A percentile compares a stretch with the other conserved stretches of the same genome.
Evolutionary conservation across 257 asterid species (phyloP).

Genomic region (Solanum rostratum): DNA sequence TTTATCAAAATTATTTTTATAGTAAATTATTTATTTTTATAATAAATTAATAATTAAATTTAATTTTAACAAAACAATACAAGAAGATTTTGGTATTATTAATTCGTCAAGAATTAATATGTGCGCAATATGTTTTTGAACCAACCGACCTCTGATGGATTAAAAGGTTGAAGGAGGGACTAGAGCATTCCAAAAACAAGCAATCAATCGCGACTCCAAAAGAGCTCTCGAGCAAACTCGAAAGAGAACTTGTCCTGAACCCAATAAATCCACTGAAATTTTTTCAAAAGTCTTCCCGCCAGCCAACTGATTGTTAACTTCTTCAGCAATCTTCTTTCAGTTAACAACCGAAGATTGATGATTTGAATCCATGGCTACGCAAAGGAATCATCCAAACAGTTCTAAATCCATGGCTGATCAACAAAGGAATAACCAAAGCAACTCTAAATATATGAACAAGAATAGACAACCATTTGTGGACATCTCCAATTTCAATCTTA

Average conservation of each 20-base stretch:
- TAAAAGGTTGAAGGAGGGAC: background rate
- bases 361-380: background rate
- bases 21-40: no score
- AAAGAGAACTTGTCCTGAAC: background rate
- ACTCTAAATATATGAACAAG: background rate
- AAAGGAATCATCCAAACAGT: background rate
- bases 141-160: background rate
- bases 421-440: background rate
- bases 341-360: background rate
- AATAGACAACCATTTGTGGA: conserved; percentile 35
- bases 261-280: background rate
- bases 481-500: conserved; percentile 29
- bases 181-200: background rate
- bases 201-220: background rate
- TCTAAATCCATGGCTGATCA: background rate
- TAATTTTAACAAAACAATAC: no score
- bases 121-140: background rate
- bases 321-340: background rate
- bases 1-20: no score
- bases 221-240: background rate
- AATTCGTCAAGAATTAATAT: background rate
- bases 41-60: no score
- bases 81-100: no score
- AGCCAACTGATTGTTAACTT: background rate
- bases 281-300: background rate